Percentiles rank a stretch among this genome's conserved stretches.
Evolutionary conservation across 1,284 basidiomycete genomes (phyloP).

Genomic region (Leccinum angustisporum): DNA sequence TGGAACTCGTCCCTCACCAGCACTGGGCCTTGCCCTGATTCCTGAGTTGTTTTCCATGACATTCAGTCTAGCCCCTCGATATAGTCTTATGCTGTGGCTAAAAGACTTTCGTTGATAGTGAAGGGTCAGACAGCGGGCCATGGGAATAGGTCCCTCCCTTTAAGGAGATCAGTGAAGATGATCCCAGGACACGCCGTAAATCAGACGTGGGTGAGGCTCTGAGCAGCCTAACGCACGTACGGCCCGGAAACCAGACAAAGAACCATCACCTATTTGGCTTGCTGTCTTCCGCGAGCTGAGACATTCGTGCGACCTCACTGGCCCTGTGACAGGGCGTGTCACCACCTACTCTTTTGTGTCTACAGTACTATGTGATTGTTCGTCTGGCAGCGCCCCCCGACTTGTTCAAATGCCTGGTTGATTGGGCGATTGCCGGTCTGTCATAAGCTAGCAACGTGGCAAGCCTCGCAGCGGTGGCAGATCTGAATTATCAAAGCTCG

Average conservation of each 20-base stretch:
- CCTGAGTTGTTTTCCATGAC: conserved; percentile 13
- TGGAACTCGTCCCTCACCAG: background rate
- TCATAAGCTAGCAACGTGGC: background rate
- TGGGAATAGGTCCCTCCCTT: too few relatives aligned
- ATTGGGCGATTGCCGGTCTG: conserved; percentile 9
- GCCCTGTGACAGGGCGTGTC: background rate
- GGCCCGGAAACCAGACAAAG: too few relatives aligned
- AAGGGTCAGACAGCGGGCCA: too few relatives aligned
- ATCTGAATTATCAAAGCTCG: conserved; percentile 10
- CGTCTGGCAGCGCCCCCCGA: conserved; percentile 1
- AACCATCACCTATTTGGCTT: conserved; percentile 9
- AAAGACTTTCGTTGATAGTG: too few relatives aligned
- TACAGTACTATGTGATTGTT: conserved; percentile 5
- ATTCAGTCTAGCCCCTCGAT: too few relatives aligned
- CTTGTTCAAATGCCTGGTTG: conserved; percentile 5
- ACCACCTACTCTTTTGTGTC: background rate
- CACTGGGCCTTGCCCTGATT: conserved; percentile 15
- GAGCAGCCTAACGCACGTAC: too few relatives aligned
- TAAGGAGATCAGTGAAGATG: too few relatives aligned
- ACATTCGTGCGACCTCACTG: conserved; percentile 3
- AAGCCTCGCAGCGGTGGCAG: background rate
- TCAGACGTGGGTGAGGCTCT: too few relatives aligned
- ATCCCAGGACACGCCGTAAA: too few relatives aligned
- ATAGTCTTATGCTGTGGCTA: too few relatives aligned
- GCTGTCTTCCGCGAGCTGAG: background rate